These are phyloP conservation scores for Talaromyces stipitatus DNA, from an alignment of 495 filamentous ascomycete species.

Conservation along the genomic window DNA sequence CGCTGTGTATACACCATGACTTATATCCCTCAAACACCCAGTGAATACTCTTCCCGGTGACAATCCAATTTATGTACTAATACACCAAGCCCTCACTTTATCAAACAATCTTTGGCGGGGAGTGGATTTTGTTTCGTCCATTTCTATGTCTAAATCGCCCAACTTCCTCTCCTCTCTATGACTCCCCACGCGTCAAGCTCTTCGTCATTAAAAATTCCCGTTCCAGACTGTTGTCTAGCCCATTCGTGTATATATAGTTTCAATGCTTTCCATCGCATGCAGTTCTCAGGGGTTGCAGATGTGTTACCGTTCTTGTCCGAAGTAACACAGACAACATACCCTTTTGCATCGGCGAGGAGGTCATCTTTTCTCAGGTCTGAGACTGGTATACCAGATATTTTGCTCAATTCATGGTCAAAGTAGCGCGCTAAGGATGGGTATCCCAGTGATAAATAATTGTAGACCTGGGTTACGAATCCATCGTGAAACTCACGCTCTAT, in stretches of 20 bases:
- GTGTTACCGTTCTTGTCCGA: constrained; percentile 8
- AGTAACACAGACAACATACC: constrained; percentile 46
- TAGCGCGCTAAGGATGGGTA: constrained; percentile 76
- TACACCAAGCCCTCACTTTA: background rate
- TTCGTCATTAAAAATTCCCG: constrained; percentile 41
- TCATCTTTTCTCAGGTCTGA: constrained; percentile 67
- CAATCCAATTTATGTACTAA: constrained; percentile 1
- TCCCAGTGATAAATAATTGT: constrained; percentile 89
- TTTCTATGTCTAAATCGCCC: constrained; percentile 53
- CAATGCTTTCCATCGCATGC: constrained; percentile 74
- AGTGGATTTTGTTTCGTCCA: background rate
- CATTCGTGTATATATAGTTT: constrained; percentile 76
- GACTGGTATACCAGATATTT: constrained; percentile 61
- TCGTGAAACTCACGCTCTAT: constrained; percentile 66
- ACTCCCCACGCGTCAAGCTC: constrained; percentile 60
- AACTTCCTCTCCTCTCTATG: constrained; percentile 67
- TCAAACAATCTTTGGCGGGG: background rate
- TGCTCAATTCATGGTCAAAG: constrained; percentile 75
- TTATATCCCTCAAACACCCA: background rate
- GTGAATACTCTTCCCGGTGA: background rate
- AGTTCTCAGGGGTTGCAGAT: constrained; percentile 28
- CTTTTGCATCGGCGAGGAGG: constrained; percentile 49
- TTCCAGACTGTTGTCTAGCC: constrained; percentile 67
- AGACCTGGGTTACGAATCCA: constrained; percentile 86
- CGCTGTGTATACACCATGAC: background rate